These are phyloP conservation scores for Mycogone perniciosa DNA, from an alignment of 2,329 filamentous ascomycete species.

Conservation along the genomic window DNA sequence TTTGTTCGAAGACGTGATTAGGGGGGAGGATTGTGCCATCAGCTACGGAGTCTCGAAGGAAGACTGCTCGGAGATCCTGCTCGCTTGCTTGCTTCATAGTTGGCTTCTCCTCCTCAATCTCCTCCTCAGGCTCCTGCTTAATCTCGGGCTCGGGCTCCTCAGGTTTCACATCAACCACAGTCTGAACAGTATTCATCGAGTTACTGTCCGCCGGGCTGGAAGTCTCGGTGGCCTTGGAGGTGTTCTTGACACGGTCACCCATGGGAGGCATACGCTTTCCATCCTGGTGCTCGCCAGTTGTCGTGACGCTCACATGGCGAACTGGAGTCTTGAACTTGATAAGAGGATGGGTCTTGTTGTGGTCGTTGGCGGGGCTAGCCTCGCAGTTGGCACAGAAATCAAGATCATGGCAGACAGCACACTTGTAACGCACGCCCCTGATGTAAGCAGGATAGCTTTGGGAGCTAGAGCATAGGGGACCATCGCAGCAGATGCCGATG, in stretches of 20 bases:
- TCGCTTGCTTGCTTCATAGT: conserved; percentile 18
- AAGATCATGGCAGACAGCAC: conserved; percentile 86
- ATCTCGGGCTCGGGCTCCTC: conserved; percentile 33
- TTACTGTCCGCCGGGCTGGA: conserved; percentile 39
- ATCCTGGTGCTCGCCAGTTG: conserved; percentile 67
- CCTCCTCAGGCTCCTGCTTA: conserved; percentile 14
- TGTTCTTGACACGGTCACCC: conserved; percentile 53
- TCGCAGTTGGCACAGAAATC: conserved; percentile 96
- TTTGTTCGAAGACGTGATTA: conserved; percentile 75
- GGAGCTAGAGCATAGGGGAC: conserved; percentile 67
- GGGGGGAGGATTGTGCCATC: conserved; percentile 71
- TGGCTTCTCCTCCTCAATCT: conserved; percentile 20
- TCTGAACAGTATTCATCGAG: conserved; percentile 54
- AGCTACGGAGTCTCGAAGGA: conserved; percentile 68
- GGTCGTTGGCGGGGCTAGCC: conserved; percentile 72
- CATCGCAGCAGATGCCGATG: conserved; percentile 88
- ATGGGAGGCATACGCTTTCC: conserved; percentile 60
- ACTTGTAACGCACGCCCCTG: conserved; percentile 87
- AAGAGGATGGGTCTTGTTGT: conserved; percentile 94
- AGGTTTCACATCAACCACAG: conserved; percentile 66
- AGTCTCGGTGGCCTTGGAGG: conserved; percentile 44
- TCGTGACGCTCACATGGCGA: conserved; percentile 79
- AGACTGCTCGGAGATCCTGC: conserved; percentile 48
- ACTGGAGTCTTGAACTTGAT: conserved; percentile 96
- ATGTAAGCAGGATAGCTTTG: conserved; percentile 63